Percentiles rank a stretch among this genome's conserved stretches.
phyloP scores from a whole-genome alignment of 140 eudicot genomes.

The Bidens hawaiensis region DNA sequence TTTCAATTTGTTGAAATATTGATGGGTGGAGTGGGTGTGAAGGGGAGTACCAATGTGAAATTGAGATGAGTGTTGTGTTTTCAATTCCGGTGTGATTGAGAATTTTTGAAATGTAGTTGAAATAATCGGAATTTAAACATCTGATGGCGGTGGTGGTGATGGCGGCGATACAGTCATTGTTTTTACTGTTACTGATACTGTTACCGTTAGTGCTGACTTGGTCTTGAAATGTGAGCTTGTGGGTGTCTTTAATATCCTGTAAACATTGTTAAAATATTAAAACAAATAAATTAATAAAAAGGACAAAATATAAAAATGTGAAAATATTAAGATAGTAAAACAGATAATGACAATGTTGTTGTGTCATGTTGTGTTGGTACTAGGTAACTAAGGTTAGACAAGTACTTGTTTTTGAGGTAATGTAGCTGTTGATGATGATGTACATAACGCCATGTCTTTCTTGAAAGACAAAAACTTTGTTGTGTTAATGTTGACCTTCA shows the following conservation, averaged over 20 bases:
- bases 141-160: slow-evolving; percentile 14
- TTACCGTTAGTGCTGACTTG: slow-evolving; percentile 17
- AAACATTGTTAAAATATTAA: no score
- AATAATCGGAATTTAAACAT: slow-evolving; percentile 6
- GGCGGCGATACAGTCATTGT: slow-evolving; percentile 6
- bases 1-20: slow-evolving; percentile 47
- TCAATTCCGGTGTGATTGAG: slow-evolving; percentile 49
- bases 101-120: slow-evolving; percentile 56
- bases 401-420: slow-evolving; percentile 50
- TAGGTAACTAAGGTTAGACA: slow-evolving; percentile 27
- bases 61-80: slow-evolving; percentile 38
- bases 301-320: background rate
- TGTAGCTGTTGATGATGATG: slow-evolving; percentile 33
- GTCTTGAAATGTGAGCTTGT: slow-evolving; percentile 22
- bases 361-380: slow-evolving; percentile 36
- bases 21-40: slow-evolving; percentile 83
- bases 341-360: background rate
- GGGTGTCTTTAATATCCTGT: slow-evolving; percentile 17
- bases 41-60: slow-evolving; percentile 61
- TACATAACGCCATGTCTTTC: slow-evolving; percentile 51
- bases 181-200: slow-evolving; percentile 1
- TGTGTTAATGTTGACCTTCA: slow-evolving; percentile 47
- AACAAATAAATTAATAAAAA: background rate
- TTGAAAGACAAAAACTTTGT: slow-evolving; percentile 61
- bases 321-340: background rate